Conservation (phyloP, 805 yeast species). For the Yamadazyma tumulicola region DNA sequence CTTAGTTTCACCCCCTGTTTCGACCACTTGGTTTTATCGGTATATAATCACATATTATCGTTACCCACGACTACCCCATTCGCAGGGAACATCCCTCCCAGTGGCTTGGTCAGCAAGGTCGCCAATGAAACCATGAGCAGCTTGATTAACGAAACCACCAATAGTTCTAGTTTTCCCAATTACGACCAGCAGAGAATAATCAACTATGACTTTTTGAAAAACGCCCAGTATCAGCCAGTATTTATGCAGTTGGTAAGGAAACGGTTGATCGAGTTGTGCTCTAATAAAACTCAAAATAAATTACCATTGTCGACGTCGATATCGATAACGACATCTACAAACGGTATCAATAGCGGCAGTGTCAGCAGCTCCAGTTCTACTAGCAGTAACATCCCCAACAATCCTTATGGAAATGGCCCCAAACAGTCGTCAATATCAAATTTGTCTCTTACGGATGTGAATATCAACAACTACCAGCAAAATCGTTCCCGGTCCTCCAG, state of each 20-base stretch:
- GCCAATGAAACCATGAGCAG: slow-evolving; percentile 37
- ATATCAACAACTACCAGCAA: slow-evolving; percentile 28
- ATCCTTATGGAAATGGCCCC: slow-evolving; percentile 10
- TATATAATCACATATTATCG: slow-evolving; percentile 32
- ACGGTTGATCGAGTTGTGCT: slow-evolving; percentile 38
- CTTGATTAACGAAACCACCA: slow-evolving; percentile 19
- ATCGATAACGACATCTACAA: slow-evolving; percentile 15
- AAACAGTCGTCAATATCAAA: slow-evolving; percentile 39
- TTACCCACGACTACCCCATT: slow-evolving; percentile 46
- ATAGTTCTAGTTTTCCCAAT: slow-evolving; percentile 13
- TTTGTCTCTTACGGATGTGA: slow-evolving; percentile 38
- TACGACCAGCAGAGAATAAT: slow-evolving; percentile 35
- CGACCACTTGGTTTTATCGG: slow-evolving; percentile 33
- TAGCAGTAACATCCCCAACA: slow-evolving; percentile 2
- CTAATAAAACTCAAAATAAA: slow-evolving; percentile 17
- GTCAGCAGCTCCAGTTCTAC: slow-evolving; percentile 3
- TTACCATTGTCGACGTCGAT: slow-evolving; percentile 25
- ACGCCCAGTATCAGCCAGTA: slow-evolving; percentile 33
- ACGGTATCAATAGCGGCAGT: neutral
- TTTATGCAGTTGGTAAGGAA: slow-evolving; percentile 40
- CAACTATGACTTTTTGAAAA: slow-evolving; percentile 28
- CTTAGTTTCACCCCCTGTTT: slow-evolving; percentile 32
- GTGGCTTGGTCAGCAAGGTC: slow-evolving; percentile 42
- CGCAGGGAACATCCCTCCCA: slow-evolving; percentile 40
- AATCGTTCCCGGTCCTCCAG: slow-evolving; percentile 26